These are phyloP conservation scores for Podospora pseudoanserina DNA, from an alignment of 495 filamentous ascomycete species.

Conservation along the genomic window DNA sequence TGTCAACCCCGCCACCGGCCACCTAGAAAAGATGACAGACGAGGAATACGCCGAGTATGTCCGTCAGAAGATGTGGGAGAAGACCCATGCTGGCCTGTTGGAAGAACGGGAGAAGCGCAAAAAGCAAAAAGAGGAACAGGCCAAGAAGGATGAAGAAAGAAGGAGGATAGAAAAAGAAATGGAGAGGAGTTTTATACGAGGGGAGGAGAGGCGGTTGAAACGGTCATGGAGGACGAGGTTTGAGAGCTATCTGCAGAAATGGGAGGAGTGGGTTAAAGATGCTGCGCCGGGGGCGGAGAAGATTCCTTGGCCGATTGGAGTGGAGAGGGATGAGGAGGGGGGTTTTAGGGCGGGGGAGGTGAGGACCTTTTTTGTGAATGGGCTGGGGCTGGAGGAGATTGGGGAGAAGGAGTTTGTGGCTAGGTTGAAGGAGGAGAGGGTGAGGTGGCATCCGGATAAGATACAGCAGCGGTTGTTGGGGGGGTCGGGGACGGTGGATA, in stretches of 20 bases:
- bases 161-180: slow-evolving; percentile 47
- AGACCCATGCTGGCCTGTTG: slow-evolving; percentile 63
- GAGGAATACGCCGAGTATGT: slow-evolving; percentile 88
- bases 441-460: slow-evolving; percentile 98
- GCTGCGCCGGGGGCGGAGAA: slow-evolving; percentile 35
- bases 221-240: slow-evolving; percentile 49
- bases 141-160: slow-evolving; percentile 42
- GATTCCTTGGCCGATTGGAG: slow-evolving; percentile 74
- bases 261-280: slow-evolving; percentile 49
- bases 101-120: slow-evolving; percentile 50
- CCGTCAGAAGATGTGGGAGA: slow-evolving; percentile 87
- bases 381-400: slow-evolving; percentile 53
- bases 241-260: slow-evolving; percentile 60
- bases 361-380: slow-evolving; percentile 41
- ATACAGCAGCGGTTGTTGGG: slow-evolving; percentile 87
- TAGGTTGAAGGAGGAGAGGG: slow-evolving; percentile 76
- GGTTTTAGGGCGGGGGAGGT: slow-evolving; percentile 18
- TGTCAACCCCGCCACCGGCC: slow-evolving; percentile 32
- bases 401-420: slow-evolving; percentile 54
- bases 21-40: slow-evolving; percentile 83
- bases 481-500: slow-evolving; percentile 55
- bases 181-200: slow-evolving; percentile 48
- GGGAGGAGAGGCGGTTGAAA: slow-evolving; percentile 39
- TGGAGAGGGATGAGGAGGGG: slow-evolving; percentile 45
- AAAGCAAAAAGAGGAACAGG: slow-evolving; percentile 39